Evolutionary conservation across 208 protist genomes (phyloP), one percentile per base, ranked within the genome.

Genomic region (Vickermania ingenoplastis): DNA sequence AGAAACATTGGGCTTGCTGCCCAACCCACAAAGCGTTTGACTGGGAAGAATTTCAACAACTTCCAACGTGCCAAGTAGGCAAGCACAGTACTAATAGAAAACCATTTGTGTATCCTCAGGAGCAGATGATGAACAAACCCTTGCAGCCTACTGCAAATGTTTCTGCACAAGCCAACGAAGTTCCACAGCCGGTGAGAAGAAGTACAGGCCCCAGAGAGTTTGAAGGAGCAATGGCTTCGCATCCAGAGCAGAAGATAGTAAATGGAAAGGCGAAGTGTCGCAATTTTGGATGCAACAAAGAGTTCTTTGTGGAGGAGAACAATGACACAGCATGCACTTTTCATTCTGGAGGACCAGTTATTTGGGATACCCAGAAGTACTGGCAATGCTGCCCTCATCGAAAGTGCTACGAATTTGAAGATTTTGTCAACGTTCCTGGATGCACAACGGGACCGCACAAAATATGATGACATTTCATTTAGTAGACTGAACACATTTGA

Each of bases 311-410:
- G 5, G 61, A 61, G 0, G 84, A 94, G 4, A 94, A 94, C 64
- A 62, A 63, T 17, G 59, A 74, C 3, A 77, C 57, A 0, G 71
- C 82, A 14, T 94, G 88, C 51, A 62, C 29, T 5, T 87, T 81
- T 41, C 88, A 94, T 68, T 77, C 69, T 27, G 76, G 70, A 2
- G 88, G 88, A 5, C 84, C 88, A 22, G 84, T 94, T 1, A 91
- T 92, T 41, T 89, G 81, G 77, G 84, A 94, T 36, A 91, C 83
- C 3, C 87, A 89, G 56, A 90, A 90, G 57, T 94, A 94, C 61
- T 94, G 88, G 84, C 88, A 88, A 60, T 94, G 88, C 67, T 94
- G 88, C 52, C 78, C 84, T 22, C 59, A 84, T 14, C 87, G 90
- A 60, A 89, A 91, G 53, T 77, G 80, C 31, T 65, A 73, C 2